Percentiles rank a stretch among this genome's conserved stretches.
These are phyloP conservation scores for Schwanniomyces pseudopolymorphus DNA, from an alignment of 805 yeast species.

Conservation along the genomic window DNA sequence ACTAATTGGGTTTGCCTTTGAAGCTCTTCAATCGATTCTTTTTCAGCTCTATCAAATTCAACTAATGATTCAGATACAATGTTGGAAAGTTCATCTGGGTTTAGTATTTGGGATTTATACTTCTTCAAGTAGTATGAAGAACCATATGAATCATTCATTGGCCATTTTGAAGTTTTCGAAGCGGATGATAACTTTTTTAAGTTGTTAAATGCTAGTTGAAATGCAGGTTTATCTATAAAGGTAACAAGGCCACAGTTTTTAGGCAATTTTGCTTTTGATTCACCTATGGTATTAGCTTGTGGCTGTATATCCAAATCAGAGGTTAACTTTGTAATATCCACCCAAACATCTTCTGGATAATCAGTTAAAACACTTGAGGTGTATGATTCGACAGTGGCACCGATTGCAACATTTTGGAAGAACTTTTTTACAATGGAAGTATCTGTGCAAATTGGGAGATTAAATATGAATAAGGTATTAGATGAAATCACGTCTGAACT, in stretches of 20 bases:
- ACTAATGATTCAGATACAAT: conserved; percentile 61
- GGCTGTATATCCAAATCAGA: conserved; percentile 43
- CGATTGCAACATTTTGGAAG: conserved; percentile 59
- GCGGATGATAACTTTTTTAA: conserved; percentile 49
- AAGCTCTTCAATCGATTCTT: conserved; percentile 54
- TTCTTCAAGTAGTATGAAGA: conserved; percentile 44
- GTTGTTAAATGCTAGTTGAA: conserved; percentile 61
- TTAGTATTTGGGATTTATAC: conserved; percentile 36
- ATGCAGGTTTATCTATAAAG: conserved; percentile 69
- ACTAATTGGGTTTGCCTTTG: conserved; percentile 59
- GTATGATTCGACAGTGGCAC: conserved; percentile 58
- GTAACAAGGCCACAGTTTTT: conserved; percentile 72
- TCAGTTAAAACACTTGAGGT: conserved; percentile 36
- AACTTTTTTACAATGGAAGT: conserved; percentile 53
- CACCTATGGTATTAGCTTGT: neutral
- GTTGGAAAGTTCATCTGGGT: conserved; percentile 50
- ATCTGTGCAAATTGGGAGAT: conserved; percentile 67
- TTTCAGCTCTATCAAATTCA: conserved; percentile 71
- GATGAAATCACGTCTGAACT: conserved; percentile 22
- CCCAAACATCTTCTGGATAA: conserved; percentile 45
- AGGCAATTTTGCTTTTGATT: conserved; percentile 50
- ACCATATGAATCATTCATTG: conserved; percentile 31
- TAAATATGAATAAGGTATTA: conserved; percentile 67
- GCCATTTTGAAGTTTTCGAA: conserved; percentile 35
- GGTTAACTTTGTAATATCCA: conserved; percentile 59